These are phyloP conservation scores for Paraphaeosphaeria minitans DNA, from an alignment of 2,329 filamentous ascomycete genomes.

Conservation along the genomic window DNA sequence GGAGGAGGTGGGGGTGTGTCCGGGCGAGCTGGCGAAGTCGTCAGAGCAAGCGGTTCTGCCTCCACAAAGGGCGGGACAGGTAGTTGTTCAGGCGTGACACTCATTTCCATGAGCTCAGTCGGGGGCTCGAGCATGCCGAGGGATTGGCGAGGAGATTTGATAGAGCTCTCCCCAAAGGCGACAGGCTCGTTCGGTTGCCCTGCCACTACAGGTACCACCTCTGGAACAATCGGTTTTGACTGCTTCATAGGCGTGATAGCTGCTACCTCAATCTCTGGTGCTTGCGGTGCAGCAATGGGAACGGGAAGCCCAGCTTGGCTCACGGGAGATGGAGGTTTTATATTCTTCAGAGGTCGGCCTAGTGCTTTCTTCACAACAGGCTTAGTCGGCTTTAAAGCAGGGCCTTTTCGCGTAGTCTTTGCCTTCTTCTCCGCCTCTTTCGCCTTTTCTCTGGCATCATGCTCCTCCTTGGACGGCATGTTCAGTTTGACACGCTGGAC, in stretches of 20 bases:
- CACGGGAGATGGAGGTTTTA: conserved; percentile 37
- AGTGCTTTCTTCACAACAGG: conserved; percentile 29
- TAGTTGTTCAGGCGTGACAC: conserved; percentile 42
- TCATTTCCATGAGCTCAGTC: conserved; percentile 36
- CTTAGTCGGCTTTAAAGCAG: conserved; percentile 23
- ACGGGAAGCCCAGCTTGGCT: conserved; percentile 28
- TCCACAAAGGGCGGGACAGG: conserved; percentile 40
- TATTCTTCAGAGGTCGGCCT: conserved; percentile 31
- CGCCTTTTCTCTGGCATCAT: conserved; percentile 58
- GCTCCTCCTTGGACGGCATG: conserved; percentile 62
- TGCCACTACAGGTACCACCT: conserved; percentile 15
- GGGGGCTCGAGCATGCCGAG: conserved; percentile 33
- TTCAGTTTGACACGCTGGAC: conserved; percentile 65
- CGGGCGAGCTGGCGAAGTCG: conserved; percentile 37
- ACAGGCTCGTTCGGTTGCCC: conserved; percentile 6
- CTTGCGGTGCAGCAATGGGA: conserved; percentile 46
- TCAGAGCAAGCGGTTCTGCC: conserved; percentile 22
- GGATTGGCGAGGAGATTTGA: conserved; percentile 21
- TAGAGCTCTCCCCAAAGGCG: neutral
- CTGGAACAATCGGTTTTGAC: conserved; percentile 33
- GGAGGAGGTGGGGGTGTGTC: conserved; percentile 48
- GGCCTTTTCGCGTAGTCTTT: conserved; percentile 36
- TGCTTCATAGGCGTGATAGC: conserved; percentile 32
- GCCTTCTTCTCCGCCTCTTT: conserved; percentile 50
- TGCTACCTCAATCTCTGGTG: conserved; percentile 28